phyloP scores from a whole-genome alignment of 2,329 filamentous ascomycete genomes.

The Stenocarpella maydis region DNA sequence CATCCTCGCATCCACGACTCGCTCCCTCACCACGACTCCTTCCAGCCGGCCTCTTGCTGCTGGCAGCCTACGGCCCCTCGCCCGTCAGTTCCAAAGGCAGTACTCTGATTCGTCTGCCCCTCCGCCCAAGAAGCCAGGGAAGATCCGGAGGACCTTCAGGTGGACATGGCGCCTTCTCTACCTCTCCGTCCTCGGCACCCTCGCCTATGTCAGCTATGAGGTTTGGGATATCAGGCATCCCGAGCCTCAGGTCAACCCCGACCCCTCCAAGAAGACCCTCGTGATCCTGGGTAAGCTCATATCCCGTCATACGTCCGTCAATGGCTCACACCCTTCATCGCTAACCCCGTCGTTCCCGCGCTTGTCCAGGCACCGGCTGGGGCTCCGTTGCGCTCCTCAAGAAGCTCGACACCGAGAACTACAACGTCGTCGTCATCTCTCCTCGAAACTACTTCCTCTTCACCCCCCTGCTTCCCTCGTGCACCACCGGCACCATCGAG shows the following conservation, averaged over 20 bases:
- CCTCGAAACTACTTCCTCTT: slow-evolving; percentile 99
- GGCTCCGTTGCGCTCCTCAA: slow-evolving; percentile 94
- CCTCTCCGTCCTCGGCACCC: slow-evolving; percentile 73
- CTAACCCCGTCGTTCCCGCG: slow-evolving; percentile 35
- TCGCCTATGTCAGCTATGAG: slow-evolving; percentile 78
- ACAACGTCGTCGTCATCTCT: slow-evolving; percentile 97
- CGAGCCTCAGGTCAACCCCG: slow-evolving; percentile 77
- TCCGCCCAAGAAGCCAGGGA: slow-evolving; percentile 59
- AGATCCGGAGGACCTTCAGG: slow-evolving; percentile 74
- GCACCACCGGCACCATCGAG: slow-evolving; percentile 96
- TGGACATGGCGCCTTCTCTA: slow-evolving; percentile 88
- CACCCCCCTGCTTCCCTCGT: slow-evolving; percentile 95
- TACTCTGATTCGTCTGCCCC: slow-evolving; percentile 46
- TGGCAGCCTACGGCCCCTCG: slow-evolving; percentile 38
- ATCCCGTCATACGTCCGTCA: background rate
- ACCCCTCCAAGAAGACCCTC: slow-evolving; percentile 94
- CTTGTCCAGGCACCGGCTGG: slow-evolving; percentile 84
- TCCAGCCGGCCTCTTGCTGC: slow-evolving; percentile 37
- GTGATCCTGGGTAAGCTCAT: slow-evolving; percentile 81
- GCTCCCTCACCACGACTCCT: slow-evolving; percentile 33
- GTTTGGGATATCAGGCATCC: slow-evolving; percentile 87
- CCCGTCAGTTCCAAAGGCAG: slow-evolving; percentile 42
- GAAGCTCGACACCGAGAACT: slow-evolving; percentile 98
- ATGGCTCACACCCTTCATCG: slow-evolving; percentile 28
- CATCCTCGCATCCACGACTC: slow-evolving; percentile 41